Conservation (phyloP, 2,329 filamentous ascomycete genomes). For the Fusarium nisikadoi region DNA sequence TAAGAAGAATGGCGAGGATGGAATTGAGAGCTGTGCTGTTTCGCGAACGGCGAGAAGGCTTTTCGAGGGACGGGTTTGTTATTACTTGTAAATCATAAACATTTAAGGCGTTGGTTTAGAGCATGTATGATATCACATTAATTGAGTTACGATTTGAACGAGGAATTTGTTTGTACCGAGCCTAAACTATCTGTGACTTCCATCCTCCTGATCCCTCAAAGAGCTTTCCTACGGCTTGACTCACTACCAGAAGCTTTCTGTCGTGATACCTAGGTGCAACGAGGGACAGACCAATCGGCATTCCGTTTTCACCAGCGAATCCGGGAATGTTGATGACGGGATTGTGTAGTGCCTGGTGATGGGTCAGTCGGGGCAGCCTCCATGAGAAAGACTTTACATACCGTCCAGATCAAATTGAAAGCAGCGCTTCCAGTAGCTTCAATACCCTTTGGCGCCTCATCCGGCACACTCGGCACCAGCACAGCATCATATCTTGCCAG, state of each 20-base stretch:
- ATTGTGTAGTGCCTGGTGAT: constrained; percentile 20
- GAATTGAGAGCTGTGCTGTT: constrained; percentile 44
- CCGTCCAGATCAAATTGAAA: constrained; percentile 63
- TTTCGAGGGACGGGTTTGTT: constrained; percentile 47
- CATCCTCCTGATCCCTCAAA: background rate
- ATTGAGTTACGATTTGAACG: background rate
- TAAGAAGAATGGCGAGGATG: constrained; percentile 18
- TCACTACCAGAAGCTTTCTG: constrained; percentile 19
- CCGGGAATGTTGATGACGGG: constrained; percentile 34
- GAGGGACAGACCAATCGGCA: constrained; percentile 34
- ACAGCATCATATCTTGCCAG: constrained; percentile 61
- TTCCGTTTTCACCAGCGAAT: constrained; percentile 20
- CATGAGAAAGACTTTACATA: rapidly evolving
- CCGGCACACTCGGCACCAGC: constrained; percentile 65
- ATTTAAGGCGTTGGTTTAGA: background rate
- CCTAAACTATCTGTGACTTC: background rate
- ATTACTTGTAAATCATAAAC: constrained; percentile 31
- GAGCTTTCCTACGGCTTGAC: background rate
- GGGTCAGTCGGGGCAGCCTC: too few species aligned
- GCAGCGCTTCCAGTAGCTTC: constrained; percentile 62
- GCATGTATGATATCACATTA: background rate
- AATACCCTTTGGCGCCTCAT: constrained; percentile 64
- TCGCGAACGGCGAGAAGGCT: constrained; percentile 47
- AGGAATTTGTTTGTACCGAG: too few species aligned
- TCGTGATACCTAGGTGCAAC: constrained; percentile 27